A percentile compares a stretch with the other conserved stretches of the same genome.
phyloP scores from a whole-genome alignment of 306 rosid species.

The Begonia peltatifolia region DNA sequence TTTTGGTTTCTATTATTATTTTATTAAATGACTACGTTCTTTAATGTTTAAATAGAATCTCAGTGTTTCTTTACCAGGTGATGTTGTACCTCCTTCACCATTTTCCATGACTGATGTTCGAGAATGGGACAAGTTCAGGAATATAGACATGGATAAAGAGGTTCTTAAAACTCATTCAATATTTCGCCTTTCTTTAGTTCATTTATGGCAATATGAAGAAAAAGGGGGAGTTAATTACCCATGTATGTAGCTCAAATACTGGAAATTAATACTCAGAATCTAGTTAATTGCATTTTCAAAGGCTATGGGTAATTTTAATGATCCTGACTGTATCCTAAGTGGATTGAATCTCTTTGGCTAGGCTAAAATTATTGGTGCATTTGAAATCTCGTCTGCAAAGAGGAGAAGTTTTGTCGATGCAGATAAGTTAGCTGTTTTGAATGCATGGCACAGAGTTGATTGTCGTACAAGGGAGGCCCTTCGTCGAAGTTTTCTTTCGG shows the following conservation, averaged over 20 bases:
- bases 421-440: conserved; percentile 38
- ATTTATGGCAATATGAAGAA: no score
- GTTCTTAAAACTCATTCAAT: conserved; percentile 16
- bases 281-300: neutral
- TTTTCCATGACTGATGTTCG: conserved; percentile 64
- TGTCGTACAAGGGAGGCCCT: conserved; percentile 82
- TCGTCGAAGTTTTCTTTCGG: conserved; percentile 62
- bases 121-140: conserved; percentile 91
- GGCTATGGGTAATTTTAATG: neutral
- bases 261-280: neutral
- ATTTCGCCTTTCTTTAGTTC: neutral
- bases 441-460: conserved; percentile 54
- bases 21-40: neutral
- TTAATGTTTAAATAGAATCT: neutral
- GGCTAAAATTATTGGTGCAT: conserved; percentile 52
- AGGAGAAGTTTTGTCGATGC: conserved; percentile 44
- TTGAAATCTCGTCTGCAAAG: conserved; percentile 30
- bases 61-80: conserved; percentile 44
- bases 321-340: conserved; percentile 2
- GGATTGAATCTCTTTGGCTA: conserved; percentile 18
- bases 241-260: no score
- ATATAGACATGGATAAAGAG: conserved; percentile 96
- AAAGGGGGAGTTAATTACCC: no score
- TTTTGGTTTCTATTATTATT: no score
- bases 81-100: conserved; percentile 65